Percentiles rank a stretch among this genome's conserved stretches.
These are phyloP conservation scores for Phialemonium atrogriseum DNA, from an alignment of 2,329 filamentous ascomycete genomes.

Conservation along the genomic window DNA sequence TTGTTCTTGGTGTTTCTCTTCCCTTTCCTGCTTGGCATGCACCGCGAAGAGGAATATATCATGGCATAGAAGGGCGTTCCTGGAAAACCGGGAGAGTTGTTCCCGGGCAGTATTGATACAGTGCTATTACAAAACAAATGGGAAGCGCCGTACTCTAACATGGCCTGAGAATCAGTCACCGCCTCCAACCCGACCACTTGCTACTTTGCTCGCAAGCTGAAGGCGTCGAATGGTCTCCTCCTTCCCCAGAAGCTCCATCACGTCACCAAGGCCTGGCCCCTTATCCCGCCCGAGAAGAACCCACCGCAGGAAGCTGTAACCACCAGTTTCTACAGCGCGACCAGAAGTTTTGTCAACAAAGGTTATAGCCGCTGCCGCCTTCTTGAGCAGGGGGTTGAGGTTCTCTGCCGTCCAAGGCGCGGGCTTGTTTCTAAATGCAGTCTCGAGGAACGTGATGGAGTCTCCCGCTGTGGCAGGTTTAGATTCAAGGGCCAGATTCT, in stretches of 20 bases:
- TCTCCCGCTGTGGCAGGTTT: not conserved
- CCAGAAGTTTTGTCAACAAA: too few relatives aligned
- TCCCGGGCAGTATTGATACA: constrained; percentile 3
- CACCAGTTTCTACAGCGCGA: too few relatives aligned
- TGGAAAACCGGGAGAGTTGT: too few relatives aligned
- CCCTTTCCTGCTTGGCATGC: too few relatives aligned
- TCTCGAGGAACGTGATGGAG: constrained; percentile 5
- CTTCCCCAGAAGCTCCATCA: constrained; percentile 20
- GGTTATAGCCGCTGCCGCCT: constrained; percentile 3
- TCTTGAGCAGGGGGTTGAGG: constrained; percentile 4
- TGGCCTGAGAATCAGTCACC: too few relatives aligned
- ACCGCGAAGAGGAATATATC: constrained; percentile 1
- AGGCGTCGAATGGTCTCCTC: constrained; percentile 19
- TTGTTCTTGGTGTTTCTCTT: too few relatives aligned
- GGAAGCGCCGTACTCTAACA: too few relatives aligned
- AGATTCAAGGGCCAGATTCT: constrained; percentile 2
- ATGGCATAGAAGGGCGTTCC: too few relatives aligned
- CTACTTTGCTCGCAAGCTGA: constrained; percentile 5
- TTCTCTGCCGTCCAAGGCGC: constrained; percentile 9
- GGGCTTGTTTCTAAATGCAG: constrained; percentile 4
- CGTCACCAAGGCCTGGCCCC: constrained; percentile 14
- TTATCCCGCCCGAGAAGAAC: constrained; percentile 16
- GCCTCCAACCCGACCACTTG: not conserved
- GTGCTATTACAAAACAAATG: too few relatives aligned
- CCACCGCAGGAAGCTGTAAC: constrained; percentile 22